A percentile compares a stretch with the other conserved stretches of the same genome.
Evolutionary conservation across 208 protist species (phyloP).

Genomic region (Leishmania lainsoni): DNA sequence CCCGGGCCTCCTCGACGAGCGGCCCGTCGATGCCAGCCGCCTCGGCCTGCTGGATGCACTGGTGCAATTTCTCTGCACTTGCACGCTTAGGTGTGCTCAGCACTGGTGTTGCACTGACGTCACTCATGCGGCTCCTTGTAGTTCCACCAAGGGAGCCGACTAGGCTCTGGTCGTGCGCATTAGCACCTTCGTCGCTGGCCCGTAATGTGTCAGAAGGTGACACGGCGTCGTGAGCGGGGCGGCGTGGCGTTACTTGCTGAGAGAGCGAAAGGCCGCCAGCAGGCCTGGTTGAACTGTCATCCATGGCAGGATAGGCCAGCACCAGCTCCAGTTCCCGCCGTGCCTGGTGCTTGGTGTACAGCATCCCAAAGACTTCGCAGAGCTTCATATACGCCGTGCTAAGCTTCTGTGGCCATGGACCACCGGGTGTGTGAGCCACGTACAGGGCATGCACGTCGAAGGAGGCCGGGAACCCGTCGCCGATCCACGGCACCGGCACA

Average conservation of each 20-base stretch:
- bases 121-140: neutral
- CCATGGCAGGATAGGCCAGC: neutral
- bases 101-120: neutral
- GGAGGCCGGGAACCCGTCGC: slow-evolving; percentile 22
- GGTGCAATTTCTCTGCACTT: slow-evolving; percentile 33
- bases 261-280: slow-evolving; percentile 5
- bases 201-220: slow-evolving; percentile 4
- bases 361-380: slow-evolving; percentile 41
- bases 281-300: neutral
- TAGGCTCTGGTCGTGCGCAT: neutral
- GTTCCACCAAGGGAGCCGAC: neutral
- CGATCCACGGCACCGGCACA: slow-evolving; percentile 15
- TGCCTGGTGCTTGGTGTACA: slow-evolving; percentile 38
- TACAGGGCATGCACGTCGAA: slow-evolving; percentile 30
- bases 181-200: slow-evolving; percentile 16
- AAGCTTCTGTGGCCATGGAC: slow-evolving; percentile 48
- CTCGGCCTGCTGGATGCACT: slow-evolving; percentile 43
- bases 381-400: slow-evolving; percentile 44
- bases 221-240: neutral
- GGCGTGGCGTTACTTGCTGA: slow-evolving; percentile 20
- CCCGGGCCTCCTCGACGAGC: slow-evolving; percentile 48
- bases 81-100: neutral
- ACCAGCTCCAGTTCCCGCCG: slow-evolving; percentile 46
- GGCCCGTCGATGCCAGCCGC: slow-evolving; percentile 46
- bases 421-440: slow-evolving; percentile 46